These are phyloP conservation scores for Ormosia emarginata DNA, from an alignment of 306 rosid genomes.

Conservation along the genomic window DNA sequence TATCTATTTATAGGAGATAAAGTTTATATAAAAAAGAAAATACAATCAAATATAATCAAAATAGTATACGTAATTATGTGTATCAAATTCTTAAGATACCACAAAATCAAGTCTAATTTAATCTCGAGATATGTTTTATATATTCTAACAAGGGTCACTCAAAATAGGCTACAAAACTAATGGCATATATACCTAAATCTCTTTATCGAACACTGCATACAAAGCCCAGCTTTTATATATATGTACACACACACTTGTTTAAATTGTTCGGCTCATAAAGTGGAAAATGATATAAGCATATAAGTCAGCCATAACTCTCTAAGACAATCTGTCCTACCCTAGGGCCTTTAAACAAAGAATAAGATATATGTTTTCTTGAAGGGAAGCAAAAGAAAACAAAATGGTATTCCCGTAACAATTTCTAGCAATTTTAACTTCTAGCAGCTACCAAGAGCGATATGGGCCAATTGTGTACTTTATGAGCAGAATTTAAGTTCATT, in stretches of 20 bases:
- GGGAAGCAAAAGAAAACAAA: constrained; percentile 7
- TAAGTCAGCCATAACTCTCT: constrained; percentile 15
- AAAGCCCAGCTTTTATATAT: constrained; percentile 11
- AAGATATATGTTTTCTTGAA: background rate
- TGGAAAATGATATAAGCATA: constrained; percentile 46
- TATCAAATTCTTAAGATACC: too few species aligned
- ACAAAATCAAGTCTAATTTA: too few species aligned
- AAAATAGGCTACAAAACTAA: too few species aligned
- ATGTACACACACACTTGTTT: background rate
- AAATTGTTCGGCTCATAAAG: constrained; percentile 15
- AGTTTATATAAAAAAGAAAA: too few species aligned
- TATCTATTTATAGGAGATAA: too few species aligned
- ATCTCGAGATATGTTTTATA: too few species aligned
- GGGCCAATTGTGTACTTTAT: background rate
- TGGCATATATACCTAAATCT: background rate
- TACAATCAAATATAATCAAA: too few species aligned
- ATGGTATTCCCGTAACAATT: background rate
- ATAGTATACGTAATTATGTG: too few species aligned
- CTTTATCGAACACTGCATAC: background rate
- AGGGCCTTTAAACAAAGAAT: background rate
- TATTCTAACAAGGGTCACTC: too few species aligned
- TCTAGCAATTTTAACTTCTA: background rate
- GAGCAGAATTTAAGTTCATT: constrained; percentile 24
- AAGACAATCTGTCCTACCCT: background rate
- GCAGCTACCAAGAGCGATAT: background rate